A percentile compares a stretch with the other conserved stretches of the same genome.
phyloP scores from a whole-genome alignment of 805 yeast species.

The Lipomyces yamadae region DNA sequence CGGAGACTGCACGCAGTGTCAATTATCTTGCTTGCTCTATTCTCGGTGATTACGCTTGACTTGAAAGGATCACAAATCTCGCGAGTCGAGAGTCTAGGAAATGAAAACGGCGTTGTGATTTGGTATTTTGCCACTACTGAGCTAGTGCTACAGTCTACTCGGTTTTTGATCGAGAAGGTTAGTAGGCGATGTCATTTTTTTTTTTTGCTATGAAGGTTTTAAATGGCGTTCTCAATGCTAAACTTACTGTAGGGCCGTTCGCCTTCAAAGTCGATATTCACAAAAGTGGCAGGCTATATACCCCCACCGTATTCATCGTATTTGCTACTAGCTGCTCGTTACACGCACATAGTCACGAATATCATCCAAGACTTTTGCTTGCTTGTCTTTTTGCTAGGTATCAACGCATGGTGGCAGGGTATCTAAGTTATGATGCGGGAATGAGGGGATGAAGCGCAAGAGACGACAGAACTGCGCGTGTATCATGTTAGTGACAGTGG shows the following conservation, averaged over 20 bases:
- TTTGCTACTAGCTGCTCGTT: slow-evolving; percentile 35
- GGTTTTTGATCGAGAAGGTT: slow-evolving; percentile 33
- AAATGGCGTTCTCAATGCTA: not conserved
- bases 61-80: slow-evolving; percentile 25
- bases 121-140: slow-evolving; percentile 34
- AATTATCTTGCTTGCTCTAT: slow-evolving; percentile 23
- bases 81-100: slow-evolving; percentile 22
- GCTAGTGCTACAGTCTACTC: slow-evolving; percentile 27
- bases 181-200: not conserved
- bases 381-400: slow-evolving; percentile 33
- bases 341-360: slow-evolving; percentile 33
- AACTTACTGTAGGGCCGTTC: slow-evolving; percentile 33
- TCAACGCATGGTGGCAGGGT: slow-evolving; percentile 28
- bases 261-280: slow-evolving; percentile 38
- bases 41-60: slow-evolving; percentile 17
- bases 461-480: not conserved
- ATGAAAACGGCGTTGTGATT: slow-evolving; percentile 17
- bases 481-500: not conserved
- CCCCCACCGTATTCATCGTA: slow-evolving; percentile 39
- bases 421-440: not conserved
- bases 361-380: slow-evolving; percentile 36
- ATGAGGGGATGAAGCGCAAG: not conserved
- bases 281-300: slow-evolving; percentile 33
- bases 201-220: not conserved
- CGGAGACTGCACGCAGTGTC: slow-evolving; percentile 14